Percentiles rank a stretch among this genome's conserved stretches.
phyloP scores from a whole-genome alignment of 176 grass and related monocot genomes.

The Thinopyrum elongatum region DNA sequence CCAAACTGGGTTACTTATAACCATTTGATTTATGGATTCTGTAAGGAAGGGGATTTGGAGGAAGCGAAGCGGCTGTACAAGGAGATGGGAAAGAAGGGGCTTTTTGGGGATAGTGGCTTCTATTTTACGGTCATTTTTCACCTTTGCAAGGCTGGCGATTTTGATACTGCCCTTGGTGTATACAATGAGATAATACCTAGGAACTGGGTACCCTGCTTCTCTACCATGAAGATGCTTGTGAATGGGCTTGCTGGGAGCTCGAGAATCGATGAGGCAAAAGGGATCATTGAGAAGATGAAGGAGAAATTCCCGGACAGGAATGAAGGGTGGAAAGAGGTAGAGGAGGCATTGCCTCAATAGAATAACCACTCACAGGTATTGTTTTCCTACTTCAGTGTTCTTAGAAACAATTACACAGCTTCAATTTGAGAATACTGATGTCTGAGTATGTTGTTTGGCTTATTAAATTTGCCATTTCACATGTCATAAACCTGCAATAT shows the following conservation, averaged over 20 bases:
- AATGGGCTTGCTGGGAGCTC: conserved; percentile 60
- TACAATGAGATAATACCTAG: conserved; percentile 52
- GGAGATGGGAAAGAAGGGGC: conserved; percentile 57
- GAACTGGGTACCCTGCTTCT: conserved; percentile 72
- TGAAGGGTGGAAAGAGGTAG: conserved; percentile 82
- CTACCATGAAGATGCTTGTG: conserved; percentile 94
- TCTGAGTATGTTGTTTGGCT: background rate
- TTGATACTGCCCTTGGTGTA: conserved; percentile 56
- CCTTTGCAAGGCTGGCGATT: conserved; percentile 67
- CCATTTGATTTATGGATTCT: conserved; percentile 66
- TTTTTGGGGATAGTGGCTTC: conserved; percentile 35
- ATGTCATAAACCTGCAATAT: background rate
- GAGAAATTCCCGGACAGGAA: conserved; percentile 69
- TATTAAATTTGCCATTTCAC: background rate
- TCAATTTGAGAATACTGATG: conserved; percentile 6
- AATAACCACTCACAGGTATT: conserved; percentile 26
- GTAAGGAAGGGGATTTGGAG: conserved; percentile 71
- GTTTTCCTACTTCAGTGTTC: background rate
- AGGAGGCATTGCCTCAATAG: conserved; percentile 65
- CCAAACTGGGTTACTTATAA: conserved; percentile 77
- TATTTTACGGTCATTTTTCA: conserved; percentile 60
- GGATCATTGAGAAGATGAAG: conserved; percentile 77
- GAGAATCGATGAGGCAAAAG: conserved; percentile 74
- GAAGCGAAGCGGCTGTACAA: conserved; percentile 71
- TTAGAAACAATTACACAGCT: background rate